Evolutionary conservation across 106 monocot genomes (phyloP).

Genomic region (Dactylorhiza incarnata): DNA sequence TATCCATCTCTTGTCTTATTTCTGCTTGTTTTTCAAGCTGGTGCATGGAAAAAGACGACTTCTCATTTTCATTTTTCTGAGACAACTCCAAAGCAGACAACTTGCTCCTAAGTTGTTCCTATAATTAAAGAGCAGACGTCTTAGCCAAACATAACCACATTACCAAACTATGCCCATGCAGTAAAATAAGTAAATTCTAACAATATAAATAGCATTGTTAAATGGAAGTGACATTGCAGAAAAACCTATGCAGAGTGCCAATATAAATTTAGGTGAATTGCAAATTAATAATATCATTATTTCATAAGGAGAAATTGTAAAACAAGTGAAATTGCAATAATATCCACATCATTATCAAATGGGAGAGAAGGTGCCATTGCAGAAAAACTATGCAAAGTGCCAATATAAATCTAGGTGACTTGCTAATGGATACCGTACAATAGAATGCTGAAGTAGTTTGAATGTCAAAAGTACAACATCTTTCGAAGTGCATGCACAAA

Average conservation of each 20-base stretch:
- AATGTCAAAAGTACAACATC: neutral
- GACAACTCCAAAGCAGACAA: constrained; percentile 43
- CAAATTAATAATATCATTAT: neutral
- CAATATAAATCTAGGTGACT: too few species aligned
- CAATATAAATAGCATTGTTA: neutral
- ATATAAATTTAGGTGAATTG: neutral
- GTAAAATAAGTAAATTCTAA: neutral
- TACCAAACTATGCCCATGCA: neutral
- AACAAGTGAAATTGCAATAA: too few species aligned
- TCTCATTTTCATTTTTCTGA: constrained; percentile 33
- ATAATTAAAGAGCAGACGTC: neutral
- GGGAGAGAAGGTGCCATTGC: too few species aligned
- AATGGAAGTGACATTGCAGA: neutral
- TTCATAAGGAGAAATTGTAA: too few species aligned
- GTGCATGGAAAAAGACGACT: constrained; percentile 22
- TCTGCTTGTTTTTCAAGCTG: constrained; percentile 48
- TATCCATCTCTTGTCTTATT: constrained; percentile 55
- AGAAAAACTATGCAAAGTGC: too few species aligned
- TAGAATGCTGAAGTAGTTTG: neutral
- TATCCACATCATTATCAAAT: too few species aligned
- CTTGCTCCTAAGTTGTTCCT: constrained; percentile 69
- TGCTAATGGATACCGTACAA: too few species aligned
- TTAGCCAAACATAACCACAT: neutral
- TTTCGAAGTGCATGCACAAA: neutral
- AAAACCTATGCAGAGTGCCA: neutral